Evolutionary conservation across 2,329 filamentous ascomycete genomes (phyloP).

Genomic region (Lasiodiplodia gonubiensis): DNA sequence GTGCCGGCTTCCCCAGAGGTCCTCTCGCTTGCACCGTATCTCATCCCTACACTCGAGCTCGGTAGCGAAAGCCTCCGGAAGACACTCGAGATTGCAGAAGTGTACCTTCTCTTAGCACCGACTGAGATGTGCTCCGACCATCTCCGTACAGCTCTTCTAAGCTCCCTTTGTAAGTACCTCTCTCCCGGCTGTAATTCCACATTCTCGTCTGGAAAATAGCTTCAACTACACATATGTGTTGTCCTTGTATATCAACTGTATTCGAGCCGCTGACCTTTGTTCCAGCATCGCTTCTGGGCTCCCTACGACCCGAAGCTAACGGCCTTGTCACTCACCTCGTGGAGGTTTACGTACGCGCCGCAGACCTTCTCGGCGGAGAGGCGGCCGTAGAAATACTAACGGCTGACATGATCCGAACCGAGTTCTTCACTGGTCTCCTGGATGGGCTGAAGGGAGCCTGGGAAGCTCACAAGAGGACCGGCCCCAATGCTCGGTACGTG

Average conservation of each 20-base stretch:
- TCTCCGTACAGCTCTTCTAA: conserved; percentile 48
- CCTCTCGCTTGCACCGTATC: conserved; percentile 49
- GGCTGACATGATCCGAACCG: conserved; percentile 63
- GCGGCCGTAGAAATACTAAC: conserved; percentile 55
- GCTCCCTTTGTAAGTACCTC: conserved; percentile 31
- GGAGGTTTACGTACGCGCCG: conserved; percentile 56
- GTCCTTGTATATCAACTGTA: not conserved
- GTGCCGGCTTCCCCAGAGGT: conserved; percentile 50
- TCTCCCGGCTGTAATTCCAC: not conserved
- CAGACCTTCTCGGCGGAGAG: conserved; percentile 58
- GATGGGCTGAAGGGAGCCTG: conserved; percentile 53
- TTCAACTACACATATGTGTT: no score
- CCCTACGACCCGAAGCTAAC: conserved; percentile 56
- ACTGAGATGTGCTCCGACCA: conserved; percentile 51
- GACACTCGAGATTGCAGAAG: conserved; percentile 56
- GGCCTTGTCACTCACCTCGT: conserved; percentile 53
- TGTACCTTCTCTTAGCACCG: conserved; percentile 56
- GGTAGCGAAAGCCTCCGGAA: conserved; percentile 56
- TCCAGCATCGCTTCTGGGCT: conserved; percentile 52
- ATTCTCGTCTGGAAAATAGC: no score
- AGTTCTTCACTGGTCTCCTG: conserved; percentile 61
- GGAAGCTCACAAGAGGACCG: conserved; percentile 79
- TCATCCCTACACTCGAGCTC: conserved; percentile 56
- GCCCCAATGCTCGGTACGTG: conserved; percentile 60
- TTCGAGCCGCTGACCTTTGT: conserved; percentile 1